A percentile compares a stretch with the other conserved stretches of the same genome.
These are phyloP conservation scores for Rhynchosporium graminicola DNA, from an alignment of 2,329 filamentous ascomycete species.

Conservation along the genomic window DNA sequence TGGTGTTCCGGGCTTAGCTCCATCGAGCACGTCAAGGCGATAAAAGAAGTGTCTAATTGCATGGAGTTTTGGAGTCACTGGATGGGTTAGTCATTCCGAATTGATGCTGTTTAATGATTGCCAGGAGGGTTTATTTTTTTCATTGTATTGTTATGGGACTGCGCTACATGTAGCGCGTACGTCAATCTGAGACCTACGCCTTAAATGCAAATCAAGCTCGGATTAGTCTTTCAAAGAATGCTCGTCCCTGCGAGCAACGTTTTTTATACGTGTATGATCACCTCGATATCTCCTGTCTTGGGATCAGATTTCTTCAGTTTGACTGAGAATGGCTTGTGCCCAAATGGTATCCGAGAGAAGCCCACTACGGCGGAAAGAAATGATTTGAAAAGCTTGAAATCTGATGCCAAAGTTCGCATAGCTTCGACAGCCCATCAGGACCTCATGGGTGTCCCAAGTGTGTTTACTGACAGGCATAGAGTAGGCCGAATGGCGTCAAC, in stretches of 20 bases:
- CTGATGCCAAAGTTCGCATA: background rate
- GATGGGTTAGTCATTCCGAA: conserved; percentile 1
- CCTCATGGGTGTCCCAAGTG: conserved; percentile 1
- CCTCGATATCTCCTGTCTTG: conserved; percentile 20
- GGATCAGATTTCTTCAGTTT: conserved; percentile 18
- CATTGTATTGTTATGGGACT: conserved; percentile 19
- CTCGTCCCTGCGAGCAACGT: conserved; percentile 4
- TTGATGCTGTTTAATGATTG: background rate
- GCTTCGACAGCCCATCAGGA: background rate
- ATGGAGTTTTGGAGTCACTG: conserved; percentile 24
- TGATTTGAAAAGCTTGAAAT: conserved; percentile 1
- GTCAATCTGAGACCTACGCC: conserved; percentile 30
- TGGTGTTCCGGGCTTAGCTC: conserved; percentile 60
- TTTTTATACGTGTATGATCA: conserved; percentile 23
- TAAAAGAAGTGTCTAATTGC: conserved; percentile 23
- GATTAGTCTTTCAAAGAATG: conserved; percentile 23
- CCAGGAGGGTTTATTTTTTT: conserved; percentile 11
- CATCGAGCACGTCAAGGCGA: conserved; percentile 33
- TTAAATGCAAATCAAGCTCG: conserved; percentile 32
- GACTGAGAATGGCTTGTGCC: conserved; percentile 25
- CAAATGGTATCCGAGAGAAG: conserved; percentile 31
- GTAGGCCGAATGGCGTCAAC: background rate
- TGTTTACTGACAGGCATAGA: background rate
- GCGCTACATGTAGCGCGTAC: conserved; percentile 21
- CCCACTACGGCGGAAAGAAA: conserved; percentile 2